Percentiles rank a stretch among this genome's conserved stretches.
These are phyloP conservation scores for Trichoderma afroharzianum DNA, from an alignment of 2,329 filamentous ascomycete genomes.

Conservation along the genomic window DNA sequence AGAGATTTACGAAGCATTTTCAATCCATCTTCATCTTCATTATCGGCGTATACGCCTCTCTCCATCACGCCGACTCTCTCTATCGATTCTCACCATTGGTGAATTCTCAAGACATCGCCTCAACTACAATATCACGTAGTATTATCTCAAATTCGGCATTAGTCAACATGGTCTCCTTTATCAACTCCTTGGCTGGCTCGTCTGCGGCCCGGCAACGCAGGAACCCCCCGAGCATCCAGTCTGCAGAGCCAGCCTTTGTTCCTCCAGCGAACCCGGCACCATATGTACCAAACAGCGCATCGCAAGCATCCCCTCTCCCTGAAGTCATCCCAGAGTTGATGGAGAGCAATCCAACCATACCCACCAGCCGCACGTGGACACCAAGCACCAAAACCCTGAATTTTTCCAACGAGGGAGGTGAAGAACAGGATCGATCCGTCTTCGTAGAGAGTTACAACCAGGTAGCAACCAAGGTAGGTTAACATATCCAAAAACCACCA, in stretches of 20 bases:
- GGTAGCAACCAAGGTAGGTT: conserved; percentile 52
- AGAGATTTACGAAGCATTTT: not conserved
- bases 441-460: conserved; percentile 59
- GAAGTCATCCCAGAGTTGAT: conserved; percentile 26
- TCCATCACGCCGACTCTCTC: not conserved
- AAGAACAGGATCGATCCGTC: conserved; percentile 43
- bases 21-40: not conserved
- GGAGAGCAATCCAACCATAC: conserved; percentile 24
- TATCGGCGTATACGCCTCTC: too few relatives aligned
- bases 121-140: not conserved
- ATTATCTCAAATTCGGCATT: not conserved
- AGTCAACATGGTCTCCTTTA: not conserved
- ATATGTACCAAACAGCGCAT: conserved; percentile 27
- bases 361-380: conserved; percentile 55
- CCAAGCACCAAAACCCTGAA: conserved; percentile 51
- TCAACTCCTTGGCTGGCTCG: too few relatives aligned
- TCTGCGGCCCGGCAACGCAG: not conserved
- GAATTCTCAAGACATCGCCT: not conserved
- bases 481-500: not conserved
- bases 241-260: not conserved
- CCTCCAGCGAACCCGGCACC: conserved; percentile 18
- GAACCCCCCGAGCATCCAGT: not conserved
- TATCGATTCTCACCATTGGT: not conserved
- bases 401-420: conserved; percentile 46
- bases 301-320: conserved; percentile 27